Evolutionary conservation across 108 stramenopile species (phyloP), one percentile per base, ranked within the genome.

Genomic region (Skeletonema costatum): DNA sequence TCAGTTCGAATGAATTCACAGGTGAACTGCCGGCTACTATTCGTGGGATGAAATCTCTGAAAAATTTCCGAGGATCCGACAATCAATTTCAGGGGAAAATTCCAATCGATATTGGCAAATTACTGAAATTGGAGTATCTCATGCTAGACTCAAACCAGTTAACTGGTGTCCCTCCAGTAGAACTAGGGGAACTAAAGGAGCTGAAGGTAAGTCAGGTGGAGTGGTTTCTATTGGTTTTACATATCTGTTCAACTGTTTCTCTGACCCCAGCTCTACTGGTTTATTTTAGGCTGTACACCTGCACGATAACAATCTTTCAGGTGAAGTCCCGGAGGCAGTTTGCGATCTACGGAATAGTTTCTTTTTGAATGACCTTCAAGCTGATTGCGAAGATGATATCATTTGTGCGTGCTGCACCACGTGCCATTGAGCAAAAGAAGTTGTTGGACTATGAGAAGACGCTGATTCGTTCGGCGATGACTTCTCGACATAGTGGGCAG

Each of bases 1-100:
- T 84, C 36, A 56, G 75, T 21, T 88, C 82, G n/a, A 94, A 94
- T 71, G 70, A 72, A 41, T 53, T 94, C 17, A 67, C 66, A 21
- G 81, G 81, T n/a, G 13, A 32, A 51, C 29, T 82, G 8, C 81
- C 81, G 9, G 12, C 14, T n/a, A 73, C 81, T 66, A 76, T 82
- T 35, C 75, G 81, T 36, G 81, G 75, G 14, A 65, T 82, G 75
- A 71, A 66, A 46, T 68, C 68, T 41, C 75, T 82, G 0, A 66
- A 53, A n/a, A 58, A 71, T 17, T 42, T 82, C 29, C 56, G 81
- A 46, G 81, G 60, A 17, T 68, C 69, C 6, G 75, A 73, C 36
- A 82, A 82, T 48, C 66, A 83, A 39, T 71, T 83, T 19, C 58
- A 68, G 1, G 82, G 82, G 1, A 36, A 65, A 12, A 75, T 83